phyloP scores from a whole-genome alignment of 441 rosid genomes.

The Dalechampia spathulata region DNA sequence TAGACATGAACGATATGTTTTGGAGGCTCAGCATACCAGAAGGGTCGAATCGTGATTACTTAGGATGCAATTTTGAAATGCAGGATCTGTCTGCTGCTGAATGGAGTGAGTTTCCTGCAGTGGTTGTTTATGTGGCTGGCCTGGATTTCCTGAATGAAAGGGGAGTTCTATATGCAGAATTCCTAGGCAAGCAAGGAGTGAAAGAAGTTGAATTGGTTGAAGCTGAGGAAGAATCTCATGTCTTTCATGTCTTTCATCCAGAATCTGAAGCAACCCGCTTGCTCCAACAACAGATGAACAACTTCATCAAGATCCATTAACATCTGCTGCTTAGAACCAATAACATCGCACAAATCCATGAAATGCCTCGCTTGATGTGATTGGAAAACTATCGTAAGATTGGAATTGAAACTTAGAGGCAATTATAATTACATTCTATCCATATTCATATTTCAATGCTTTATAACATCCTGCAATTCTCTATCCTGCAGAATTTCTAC shows the following conservation, averaged over 20 bases:
- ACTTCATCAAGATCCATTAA: conserved; percentile 32
- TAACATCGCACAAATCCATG: background rate
- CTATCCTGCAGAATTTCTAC: conserved; percentile 8
- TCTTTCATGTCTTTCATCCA: conserved; percentile 42
- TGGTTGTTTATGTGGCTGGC: conserved; percentile 39
- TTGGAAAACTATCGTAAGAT: no score
- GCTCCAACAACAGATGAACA: conserved; percentile 43
- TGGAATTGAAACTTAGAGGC: no score
- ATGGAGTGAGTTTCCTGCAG: conserved; percentile 42
- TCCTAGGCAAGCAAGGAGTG: conserved; percentile 33
- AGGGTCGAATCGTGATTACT: conserved; percentile 38
- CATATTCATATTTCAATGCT: background rate
- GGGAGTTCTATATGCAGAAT: conserved; percentile 41
- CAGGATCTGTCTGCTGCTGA: conserved; percentile 20
- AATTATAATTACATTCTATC: no score
- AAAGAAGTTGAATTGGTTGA: conserved; percentile 33
- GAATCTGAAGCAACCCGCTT: conserved; percentile 32
- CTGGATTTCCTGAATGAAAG: conserved; percentile 56
- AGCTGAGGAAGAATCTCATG: conserved; percentile 36
- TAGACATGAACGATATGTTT: conserved; percentile 43
- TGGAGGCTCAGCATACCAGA: conserved; percentile 49
- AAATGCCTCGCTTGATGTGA: background rate
- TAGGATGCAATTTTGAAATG: conserved; percentile 42
- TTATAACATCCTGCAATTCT: background rate
- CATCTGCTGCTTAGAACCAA: background rate